Evolutionary conservation across 2,329 filamentous ascomycete species (phyloP), one percentile per base, ranked within the genome.

Genomic region (Hypoxylon sp.): DNA sequence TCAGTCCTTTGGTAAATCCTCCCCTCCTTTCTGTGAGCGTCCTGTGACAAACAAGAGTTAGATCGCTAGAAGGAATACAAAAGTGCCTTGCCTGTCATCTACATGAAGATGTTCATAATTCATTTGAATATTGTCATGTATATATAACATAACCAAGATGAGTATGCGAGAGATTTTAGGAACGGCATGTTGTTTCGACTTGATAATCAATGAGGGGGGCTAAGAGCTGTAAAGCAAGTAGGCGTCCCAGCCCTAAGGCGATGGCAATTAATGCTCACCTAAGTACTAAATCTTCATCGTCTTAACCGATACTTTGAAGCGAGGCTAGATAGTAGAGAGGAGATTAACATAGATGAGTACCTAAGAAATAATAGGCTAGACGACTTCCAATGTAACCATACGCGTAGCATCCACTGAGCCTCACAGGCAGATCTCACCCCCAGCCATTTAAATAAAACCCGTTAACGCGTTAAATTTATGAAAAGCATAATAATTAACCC

Each of bases 401-500:
- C n/a, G 10, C 25, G 40, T 35, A 27, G 25, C 44, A 46, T 30
- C 37, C 56, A 27, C 13, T 30, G 33, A 60, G 56, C 65, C 65
- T 50, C 61, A 64, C 20, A 48, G 48, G 61, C 57, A 61, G 66
- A 68, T 57, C 66, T 25, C n/a, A n/a, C n/a, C n/a, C n/a, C n/a
- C n/a, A n/a, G n/a, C n/a, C n/a, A n/a, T n/a, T n/a, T n/a, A n/a
- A n/a, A n/a, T n/a, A n/a, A n/a, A n/a, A n/a, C n/a, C n/a, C n/a
- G n/a, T n/a, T n/a, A n/a, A n/a, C n/a, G n/a, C n/a, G n/a, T n/a
- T n/a, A n/a, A n/a, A n/a, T n/a, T n/a, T n/a, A n/a, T n/a, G n/a
- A n/a, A n/a, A n/a, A n/a, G n/a, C n/a, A n/a, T n/a, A n/a, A n/a
- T n/a, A n/a, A n/a, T n/a, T n/a, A n/a, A n/a, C n/a, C n/a, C n/a